A percentile compares a stretch with the other conserved stretches of the same genome.
phyloP scores from a whole-genome alignment of 148 eudicot species.

The Limonium bicolor region DNA sequence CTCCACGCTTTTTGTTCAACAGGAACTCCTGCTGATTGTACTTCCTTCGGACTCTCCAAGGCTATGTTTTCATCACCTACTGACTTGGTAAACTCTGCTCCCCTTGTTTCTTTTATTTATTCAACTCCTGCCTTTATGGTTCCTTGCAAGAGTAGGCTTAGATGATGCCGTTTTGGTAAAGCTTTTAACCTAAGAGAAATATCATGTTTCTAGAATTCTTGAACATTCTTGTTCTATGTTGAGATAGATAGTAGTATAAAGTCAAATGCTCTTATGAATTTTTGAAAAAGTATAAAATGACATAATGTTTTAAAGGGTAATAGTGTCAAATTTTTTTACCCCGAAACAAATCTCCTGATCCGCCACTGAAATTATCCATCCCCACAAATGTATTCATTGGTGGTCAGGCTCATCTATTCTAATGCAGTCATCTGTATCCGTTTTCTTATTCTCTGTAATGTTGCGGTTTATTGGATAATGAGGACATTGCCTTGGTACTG shows the following conservation, averaged over 20 bases:
- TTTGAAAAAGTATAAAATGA: too few relatives aligned
- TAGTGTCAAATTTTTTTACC: too few relatives aligned
- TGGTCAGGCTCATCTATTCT: too few relatives aligned
- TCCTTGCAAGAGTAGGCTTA: not conserved
- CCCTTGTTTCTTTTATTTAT: conserved; percentile 1
- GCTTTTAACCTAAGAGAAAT: not conserved
- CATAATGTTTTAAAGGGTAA: too few relatives aligned
- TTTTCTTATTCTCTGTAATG: too few relatives aligned
- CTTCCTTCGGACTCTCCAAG: conserved; percentile 72
- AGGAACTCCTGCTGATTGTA: conserved; percentile 97
- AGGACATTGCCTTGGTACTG: not conserved
- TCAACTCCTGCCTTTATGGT: too few relatives aligned
- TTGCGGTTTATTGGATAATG: too few relatives aligned
- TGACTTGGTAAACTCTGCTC: conserved; percentile 47
- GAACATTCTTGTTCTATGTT: not conserved
- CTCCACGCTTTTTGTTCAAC: conserved; percentile 12
- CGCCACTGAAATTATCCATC: too few relatives aligned
- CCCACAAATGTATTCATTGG: too few relatives aligned
- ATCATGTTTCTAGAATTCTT: not conserved
- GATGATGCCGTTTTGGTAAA: not conserved
- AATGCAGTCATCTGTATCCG: too few relatives aligned
- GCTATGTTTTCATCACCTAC: conserved; percentile 57
- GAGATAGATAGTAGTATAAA: not conserved
- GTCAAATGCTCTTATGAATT: not conserved
- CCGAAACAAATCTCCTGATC: too few relatives aligned